Evolutionary conservation across 139 green algal species (phyloP), one percentile per base, ranked within the genome.

Genomic region (Coccomyxa sp.): DNA sequence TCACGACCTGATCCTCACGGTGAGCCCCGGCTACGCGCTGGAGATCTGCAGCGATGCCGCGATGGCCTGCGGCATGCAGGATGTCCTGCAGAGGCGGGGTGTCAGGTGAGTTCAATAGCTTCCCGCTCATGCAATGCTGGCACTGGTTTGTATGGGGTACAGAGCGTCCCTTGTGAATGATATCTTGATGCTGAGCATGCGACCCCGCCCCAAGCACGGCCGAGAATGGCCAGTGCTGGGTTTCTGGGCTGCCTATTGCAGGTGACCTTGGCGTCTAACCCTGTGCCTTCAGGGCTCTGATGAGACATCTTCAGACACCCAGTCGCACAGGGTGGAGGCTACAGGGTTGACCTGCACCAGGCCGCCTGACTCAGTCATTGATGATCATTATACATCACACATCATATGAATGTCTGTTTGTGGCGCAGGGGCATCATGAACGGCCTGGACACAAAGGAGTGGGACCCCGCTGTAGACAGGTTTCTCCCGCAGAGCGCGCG

Each of bases 1-100:
- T 2, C 83, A 78, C 39, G 89, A 96, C 69, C 36, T 71, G 9
- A 18, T 93, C 0, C 55, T 96, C n/a, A 97, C 94, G 12, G 94
- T 97, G 34, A 95, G 89, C 78, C 86, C 85, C 0, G 37, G 33
- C 7, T 95, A 97, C 70, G 92, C 92, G 0, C 5, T 38, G 6
- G 90, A 97, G 81, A 83, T 97, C 55, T 70, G 72, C 39, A 68
- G 75, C 55, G 55, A 82, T 2, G 27, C 37, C 6, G 35, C 41
- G 6, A 64, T 77, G 31, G 72, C 44, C 8, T 91, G 74, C 44
- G 78, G 82, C 7, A n/a, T 91, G 75, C 82, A 82, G 8, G 70
- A 79, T 50, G 55, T 90, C 29, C 39, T 90, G 44, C 34, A 18
- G 10, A 72, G 39, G 6, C 36, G 68, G 0, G 75, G 80, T 40